Percentiles rank a stretch among this genome's conserved stretches.
These are phyloP conservation scores for Croton laevigatus DNA, from an alignment of 441 rosid species.

Conservation along the genomic window DNA sequence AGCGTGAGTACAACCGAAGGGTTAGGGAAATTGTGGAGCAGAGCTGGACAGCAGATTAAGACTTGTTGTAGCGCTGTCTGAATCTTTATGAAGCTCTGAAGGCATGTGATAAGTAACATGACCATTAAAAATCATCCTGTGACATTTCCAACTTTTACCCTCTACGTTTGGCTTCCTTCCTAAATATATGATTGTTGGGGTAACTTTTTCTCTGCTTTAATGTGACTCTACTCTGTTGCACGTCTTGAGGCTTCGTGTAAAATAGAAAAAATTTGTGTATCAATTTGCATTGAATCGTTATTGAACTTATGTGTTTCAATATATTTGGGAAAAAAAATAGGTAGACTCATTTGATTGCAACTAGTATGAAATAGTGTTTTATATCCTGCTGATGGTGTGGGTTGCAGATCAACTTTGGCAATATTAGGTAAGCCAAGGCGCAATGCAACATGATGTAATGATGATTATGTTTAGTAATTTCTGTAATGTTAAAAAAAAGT, in stretches of 20 bases:
- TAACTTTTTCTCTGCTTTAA: conserved; percentile 15
- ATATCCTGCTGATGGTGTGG: neutral
- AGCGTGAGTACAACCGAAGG: conserved; percentile 54
- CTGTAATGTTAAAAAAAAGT: too few species aligned
- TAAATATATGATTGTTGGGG: conserved; percentile 12
- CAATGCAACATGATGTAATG: too few species aligned
- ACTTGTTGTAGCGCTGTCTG: neutral
- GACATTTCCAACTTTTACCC: conserved; percentile 10
- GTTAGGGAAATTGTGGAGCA: conserved; percentile 62
- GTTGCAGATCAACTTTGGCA: too few species aligned
- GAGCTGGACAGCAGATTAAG: conserved; percentile 58
- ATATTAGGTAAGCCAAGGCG: too few species aligned
- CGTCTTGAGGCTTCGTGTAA: conserved; percentile 22
- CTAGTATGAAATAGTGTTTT: neutral
- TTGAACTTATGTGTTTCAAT: conserved; percentile 13
- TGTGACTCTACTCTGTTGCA: conserved; percentile 6
- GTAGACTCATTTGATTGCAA: conserved; percentile 9
- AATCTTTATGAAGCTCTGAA: conserved; percentile 10
- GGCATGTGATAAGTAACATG: conserved; percentile 14
- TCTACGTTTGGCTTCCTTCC: conserved; percentile 14
- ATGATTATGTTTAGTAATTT: too few species aligned
- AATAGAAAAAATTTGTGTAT: conserved; percentile 14
- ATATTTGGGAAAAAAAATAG: neutral
- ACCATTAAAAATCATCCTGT: conserved; percentile 1
- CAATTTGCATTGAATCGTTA: conserved; percentile 19